These are phyloP conservation scores for Saksenaea oblongispora DNA, from an alignment of 371 early-diverging fungal species.

Conservation along the genomic window DNA sequence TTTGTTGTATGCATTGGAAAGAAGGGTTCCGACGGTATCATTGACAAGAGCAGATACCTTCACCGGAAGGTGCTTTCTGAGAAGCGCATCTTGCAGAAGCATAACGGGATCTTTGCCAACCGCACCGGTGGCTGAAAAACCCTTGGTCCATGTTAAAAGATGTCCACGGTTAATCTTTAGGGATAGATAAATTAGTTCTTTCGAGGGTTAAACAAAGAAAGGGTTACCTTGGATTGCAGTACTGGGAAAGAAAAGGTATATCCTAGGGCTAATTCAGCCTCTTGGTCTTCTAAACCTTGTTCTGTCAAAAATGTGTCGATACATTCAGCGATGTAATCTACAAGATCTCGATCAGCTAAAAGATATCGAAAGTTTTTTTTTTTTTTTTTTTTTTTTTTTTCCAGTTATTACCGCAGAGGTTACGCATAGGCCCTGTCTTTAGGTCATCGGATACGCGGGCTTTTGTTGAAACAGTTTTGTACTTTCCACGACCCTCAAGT, in stretches of 20 bases:
- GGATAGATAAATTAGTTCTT: slow-evolving; percentile 11
- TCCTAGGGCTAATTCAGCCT: slow-evolving; percentile 68
- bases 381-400: not conserved
- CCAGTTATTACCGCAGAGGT: slow-evolving; percentile 52
- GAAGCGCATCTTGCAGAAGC: slow-evolving; percentile 83
- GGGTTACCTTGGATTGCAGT: slow-evolving; percentile 65
- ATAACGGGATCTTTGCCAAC: slow-evolving; percentile 89
- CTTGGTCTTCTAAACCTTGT: slow-evolving; percentile 41
- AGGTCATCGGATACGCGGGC: slow-evolving; percentile 78
- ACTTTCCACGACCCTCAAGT: slow-evolving; percentile 76
- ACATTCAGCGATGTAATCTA: slow-evolving; percentile 86
- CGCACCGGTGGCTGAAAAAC: slow-evolving; percentile 79
- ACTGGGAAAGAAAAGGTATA: slow-evolving; percentile 97
- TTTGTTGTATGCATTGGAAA: slow-evolving; percentile 83
- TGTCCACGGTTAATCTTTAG: slow-evolving; percentile 67
- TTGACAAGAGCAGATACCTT: slow-evolving; percentile 90
- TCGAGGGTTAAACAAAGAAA: too few relatives aligned
- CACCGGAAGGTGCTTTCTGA: slow-evolving; percentile 71
- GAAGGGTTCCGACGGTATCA: slow-evolving; percentile 94
- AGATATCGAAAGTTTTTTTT: not conserved
- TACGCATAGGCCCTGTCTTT: slow-evolving; percentile 64
- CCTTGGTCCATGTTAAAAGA: slow-evolving; percentile 92
- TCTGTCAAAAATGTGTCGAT: slow-evolving; percentile 78
- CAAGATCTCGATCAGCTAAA: not conserved
- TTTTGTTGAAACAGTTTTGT: slow-evolving; percentile 73